Evolutionary conservation across 495 filamentous ascomycete genomes (phyloP), one percentile per base, ranked within the genome.

Genomic region (Rusavskia elegans): DNA sequence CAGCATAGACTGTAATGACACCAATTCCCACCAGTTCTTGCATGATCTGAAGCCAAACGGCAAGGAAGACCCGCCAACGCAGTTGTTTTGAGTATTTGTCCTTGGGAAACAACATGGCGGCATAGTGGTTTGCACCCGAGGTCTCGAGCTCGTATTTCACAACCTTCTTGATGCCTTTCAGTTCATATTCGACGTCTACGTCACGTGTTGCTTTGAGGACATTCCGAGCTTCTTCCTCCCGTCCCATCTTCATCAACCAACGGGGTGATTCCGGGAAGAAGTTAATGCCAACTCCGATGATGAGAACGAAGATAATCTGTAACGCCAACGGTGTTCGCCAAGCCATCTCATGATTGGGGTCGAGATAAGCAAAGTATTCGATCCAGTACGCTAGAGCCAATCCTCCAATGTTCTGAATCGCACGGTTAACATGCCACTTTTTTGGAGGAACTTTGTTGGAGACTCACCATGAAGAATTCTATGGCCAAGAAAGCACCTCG

Each of bases 401-500:
- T 49, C 78, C 78, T 11, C 80, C 64, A 55, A 61, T 61, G 44
- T 61, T 77, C 71, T 75, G 21, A 10, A 35, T 36, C 21, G 62
- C 73, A 55, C 74, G 75, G 7, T 71, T 71, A 53, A 77, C 76
- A 62, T 79, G 77, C 45, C 72, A 71, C 49, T 72, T 70, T 29
- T 70, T 73, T 20, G 77, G 61, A 52, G 66, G 71, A 20, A 66
- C 66, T 30, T 71, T 4, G 20, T 42, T 72, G 65, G 68, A 16
- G 71, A 39, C 55, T 53, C 27, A 61, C 59, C 59, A 61, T 61
- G 36, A 61, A 61, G 55, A 87, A 84, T 57, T 85, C 82, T 48
- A 84, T 83, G 5, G 81, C 77, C 53, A 85, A 74, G 54, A 84
- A 85, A 44, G 81, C 71, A 4, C 82, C 82, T 49, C 83, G 73